phyloP scores from a whole-genome alignment of 2,329 filamentous ascomycete genomes.

The Aspergillus terreus region DNA sequence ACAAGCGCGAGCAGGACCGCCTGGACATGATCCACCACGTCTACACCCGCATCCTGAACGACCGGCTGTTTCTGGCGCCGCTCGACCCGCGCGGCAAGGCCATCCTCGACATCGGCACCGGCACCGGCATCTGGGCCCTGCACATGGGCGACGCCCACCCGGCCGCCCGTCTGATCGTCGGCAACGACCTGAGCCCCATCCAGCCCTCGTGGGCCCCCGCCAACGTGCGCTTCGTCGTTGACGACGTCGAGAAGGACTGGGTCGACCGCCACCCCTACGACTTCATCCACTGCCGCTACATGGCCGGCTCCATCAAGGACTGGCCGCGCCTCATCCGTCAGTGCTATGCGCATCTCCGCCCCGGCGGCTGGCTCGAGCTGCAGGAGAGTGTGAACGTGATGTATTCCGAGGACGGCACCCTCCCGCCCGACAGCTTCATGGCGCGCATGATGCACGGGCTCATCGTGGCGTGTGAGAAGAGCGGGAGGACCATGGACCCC shows the following conservation, averaged over 20 bases:
- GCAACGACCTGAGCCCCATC: slow-evolving; percentile 47
- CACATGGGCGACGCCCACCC: slow-evolving; percentile 36
- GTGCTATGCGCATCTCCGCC: slow-evolving; percentile 11
- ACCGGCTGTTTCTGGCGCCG: slow-evolving; percentile 36
- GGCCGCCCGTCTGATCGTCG: slow-evolving; percentile 37
- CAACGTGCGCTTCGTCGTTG: slow-evolving; percentile 32
- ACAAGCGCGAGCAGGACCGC: slow-evolving; percentile 33
- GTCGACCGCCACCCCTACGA: slow-evolving; percentile 25
- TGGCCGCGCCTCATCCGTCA: slow-evolving; percentile 20
- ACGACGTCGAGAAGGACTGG: slow-evolving; percentile 33
- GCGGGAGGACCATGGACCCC: slow-evolving; percentile 15
- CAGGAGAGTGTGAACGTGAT: slow-evolving; percentile 12
- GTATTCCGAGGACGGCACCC: slow-evolving; percentile 13
- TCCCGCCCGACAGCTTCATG: slow-evolving; percentile 8
- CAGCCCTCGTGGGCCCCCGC: slow-evolving; percentile 36
- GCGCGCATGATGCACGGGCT: slow-evolving; percentile 14
- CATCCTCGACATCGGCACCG: slow-evolving; percentile 40
- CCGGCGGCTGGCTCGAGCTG: slow-evolving; percentile 15
- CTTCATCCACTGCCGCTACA: slow-evolving; percentile 31
- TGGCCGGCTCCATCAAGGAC: slow-evolving; percentile 29
- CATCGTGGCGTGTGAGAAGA: slow-evolving; percentile 8
- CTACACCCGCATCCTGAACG: slow-evolving; percentile 33
- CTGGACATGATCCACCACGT: slow-evolving; percentile 36
- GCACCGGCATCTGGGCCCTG: slow-evolving; percentile 32
- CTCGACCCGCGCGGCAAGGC: slow-evolving; percentile 25